A percentile compares a stretch with the other conserved stretches of the same genome.
Evolutionary conservation across 257 asterid species (phyloP).

Genomic region (Solanum lycopersicoides): DNA sequence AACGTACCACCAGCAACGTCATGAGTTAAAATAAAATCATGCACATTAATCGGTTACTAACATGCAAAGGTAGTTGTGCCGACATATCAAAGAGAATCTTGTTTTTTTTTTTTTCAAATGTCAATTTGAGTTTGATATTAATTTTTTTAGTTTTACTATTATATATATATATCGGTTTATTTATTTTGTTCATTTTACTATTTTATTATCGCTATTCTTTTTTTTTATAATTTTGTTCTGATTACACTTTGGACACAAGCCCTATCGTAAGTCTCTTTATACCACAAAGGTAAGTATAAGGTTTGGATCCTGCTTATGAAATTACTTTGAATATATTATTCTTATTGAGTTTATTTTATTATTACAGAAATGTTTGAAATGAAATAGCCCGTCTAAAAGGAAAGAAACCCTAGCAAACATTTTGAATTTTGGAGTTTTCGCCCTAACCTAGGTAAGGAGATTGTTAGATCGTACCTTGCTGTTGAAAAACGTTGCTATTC

Average conservation of each 20-base stretch:
- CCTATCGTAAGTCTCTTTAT: not conserved
- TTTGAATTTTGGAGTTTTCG: not conserved
- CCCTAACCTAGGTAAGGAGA: not conserved
- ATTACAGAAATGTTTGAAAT: too few species aligned
- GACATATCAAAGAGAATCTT: not conserved
- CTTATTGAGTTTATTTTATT: too few species aligned
- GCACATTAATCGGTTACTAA: not conserved
- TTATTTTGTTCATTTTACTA: not conserved
- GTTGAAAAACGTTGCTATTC: rapidly evolving
- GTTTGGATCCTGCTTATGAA: not conserved
- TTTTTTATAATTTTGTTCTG: not conserved
- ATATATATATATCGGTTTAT: not conserved
- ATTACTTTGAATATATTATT: not conserved
- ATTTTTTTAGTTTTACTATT: not conserved
- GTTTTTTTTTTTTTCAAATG: too few species aligned
- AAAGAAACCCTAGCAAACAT: not conserved
- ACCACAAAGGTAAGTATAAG: not conserved
- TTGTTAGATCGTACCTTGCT: too few species aligned
- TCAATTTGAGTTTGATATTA: not conserved
- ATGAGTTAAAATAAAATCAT: not conserved
- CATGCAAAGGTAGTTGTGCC: not conserved
- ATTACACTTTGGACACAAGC: not conserved
- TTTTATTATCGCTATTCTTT: not conserved
- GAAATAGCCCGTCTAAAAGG: not conserved
- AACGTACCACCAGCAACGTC: not conserved